Percentiles rank a stretch among this genome's conserved stretches.
Conservation (phyloP, 2,329 filamentous ascomycete species). For the Coleophoma crateriformis region DNA sequence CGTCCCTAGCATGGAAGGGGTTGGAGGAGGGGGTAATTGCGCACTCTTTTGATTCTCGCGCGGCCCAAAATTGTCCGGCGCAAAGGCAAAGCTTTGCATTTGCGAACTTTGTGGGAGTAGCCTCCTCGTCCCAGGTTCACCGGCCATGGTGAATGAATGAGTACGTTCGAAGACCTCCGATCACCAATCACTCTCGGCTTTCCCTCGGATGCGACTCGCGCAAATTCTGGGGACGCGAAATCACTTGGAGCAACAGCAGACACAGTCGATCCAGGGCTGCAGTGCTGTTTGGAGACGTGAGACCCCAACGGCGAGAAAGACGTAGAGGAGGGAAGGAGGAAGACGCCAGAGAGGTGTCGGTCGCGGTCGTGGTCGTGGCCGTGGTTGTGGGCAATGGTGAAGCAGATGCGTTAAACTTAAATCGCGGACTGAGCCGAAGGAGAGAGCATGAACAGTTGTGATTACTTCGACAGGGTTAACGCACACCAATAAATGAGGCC, state of each 20-base stretch:
- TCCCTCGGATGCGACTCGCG: not conserved
- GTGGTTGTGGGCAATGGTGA: constrained; percentile 7
- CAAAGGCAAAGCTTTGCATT: constrained; percentile 74
- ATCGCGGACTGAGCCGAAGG: constrained; percentile 10
- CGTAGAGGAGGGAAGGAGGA: no score
- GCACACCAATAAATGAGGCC: constrained; percentile 12
- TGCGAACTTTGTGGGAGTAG: constrained; percentile 62
- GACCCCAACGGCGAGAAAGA: constrained; percentile 4
- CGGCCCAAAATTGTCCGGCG: constrained; percentile 56
- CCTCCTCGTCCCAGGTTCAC: constrained; percentile 55
- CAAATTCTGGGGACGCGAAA: not conserved
- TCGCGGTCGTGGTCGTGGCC: constrained; percentile 1
- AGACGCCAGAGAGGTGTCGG: not conserved
- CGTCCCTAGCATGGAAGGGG: not conserved
- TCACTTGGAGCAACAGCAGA: no score
- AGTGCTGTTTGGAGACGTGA: constrained; percentile 1
- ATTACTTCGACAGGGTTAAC: constrained; percentile 5
- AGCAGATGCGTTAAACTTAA: constrained; percentile 15
- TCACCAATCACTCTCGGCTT: constrained; percentile 1
- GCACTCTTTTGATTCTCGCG: constrained; percentile 82
- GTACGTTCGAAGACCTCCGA: constrained; percentile 1
- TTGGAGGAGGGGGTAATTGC: constrained; percentile 20
- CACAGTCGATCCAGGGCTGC: no score
- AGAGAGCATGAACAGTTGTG: constrained; percentile 1
- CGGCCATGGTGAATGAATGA: constrained; percentile 44